Percentiles rank a stretch among this genome's conserved stretches.
These are phyloP conservation scores for Coemansia asiatica DNA, from an alignment of 192 early-diverging fungal genomes.

Conservation along the genomic window DNA sequence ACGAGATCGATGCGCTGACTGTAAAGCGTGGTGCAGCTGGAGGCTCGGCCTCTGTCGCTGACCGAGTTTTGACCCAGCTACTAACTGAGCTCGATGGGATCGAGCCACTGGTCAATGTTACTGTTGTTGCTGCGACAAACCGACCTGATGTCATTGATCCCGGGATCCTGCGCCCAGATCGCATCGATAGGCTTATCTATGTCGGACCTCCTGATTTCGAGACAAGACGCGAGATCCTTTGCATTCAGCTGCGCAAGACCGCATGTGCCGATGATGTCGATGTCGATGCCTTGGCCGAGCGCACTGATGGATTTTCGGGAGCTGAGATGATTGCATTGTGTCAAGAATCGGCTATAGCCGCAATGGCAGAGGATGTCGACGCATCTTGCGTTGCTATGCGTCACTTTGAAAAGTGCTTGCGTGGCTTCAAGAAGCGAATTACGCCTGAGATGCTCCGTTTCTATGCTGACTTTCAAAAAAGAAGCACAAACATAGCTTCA, in stretches of 20 bases:
- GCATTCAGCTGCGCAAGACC: slow-evolving; percentile 74
- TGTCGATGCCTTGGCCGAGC: slow-evolving; percentile 61
- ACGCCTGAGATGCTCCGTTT: slow-evolving; percentile 89
- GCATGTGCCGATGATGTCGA: slow-evolving; percentile 68
- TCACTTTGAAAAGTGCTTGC: slow-evolving; percentile 42
- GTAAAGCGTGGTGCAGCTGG: slow-evolving; percentile 69
- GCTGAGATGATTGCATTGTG: slow-evolving; percentile 92
- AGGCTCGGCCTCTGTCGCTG: slow-evolving; percentile 82
- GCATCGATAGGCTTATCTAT: slow-evolving; percentile 94
- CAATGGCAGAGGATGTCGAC: slow-evolving; percentile 80
- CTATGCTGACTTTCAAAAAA: slow-evolving; percentile 71
- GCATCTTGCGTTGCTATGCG: slow-evolving; percentile 28
- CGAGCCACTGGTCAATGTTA: slow-evolving; percentile 92
- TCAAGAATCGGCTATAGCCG: slow-evolving; percentile 89
- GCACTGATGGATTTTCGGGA: slow-evolving; percentile 86
- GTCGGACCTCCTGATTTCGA: slow-evolving; percentile 83
- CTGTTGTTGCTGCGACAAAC: slow-evolving; percentile 96
- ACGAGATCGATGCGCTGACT: slow-evolving; percentile 96
- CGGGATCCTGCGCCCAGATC: slow-evolving; percentile 88
- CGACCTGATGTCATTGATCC: slow-evolving; percentile 95
- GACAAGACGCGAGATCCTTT: slow-evolving; percentile 78
- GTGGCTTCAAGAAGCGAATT: slow-evolving; percentile 71
- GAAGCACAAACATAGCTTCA: slow-evolving; percentile 11
- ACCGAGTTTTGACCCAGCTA: slow-evolving; percentile 93
- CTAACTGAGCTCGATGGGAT: slow-evolving; percentile 95